These are phyloP conservation scores for Haematococcus lacustris DNA, from an alignment of 139 green algal genomes.

Conservation along the genomic window DNA sequence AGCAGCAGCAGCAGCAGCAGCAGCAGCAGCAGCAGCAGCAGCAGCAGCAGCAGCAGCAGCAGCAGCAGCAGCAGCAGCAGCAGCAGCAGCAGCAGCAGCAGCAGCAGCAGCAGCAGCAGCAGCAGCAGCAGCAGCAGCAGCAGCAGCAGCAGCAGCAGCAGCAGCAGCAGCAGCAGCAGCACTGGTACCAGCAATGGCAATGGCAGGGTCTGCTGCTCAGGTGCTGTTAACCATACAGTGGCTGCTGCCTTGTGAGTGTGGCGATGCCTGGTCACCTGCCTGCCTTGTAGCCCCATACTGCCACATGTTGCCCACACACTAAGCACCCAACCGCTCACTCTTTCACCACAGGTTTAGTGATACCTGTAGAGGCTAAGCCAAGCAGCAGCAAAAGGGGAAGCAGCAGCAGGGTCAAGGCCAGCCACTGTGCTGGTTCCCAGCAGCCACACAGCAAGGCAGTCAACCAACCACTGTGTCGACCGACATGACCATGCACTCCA, in stretches of 20 bases:
- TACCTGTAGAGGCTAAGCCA: background rate
- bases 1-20: background rate
- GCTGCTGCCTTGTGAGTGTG: background rate
- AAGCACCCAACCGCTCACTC: too few species aligned
- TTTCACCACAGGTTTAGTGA: background rate
- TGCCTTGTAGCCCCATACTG: too few species aligned
- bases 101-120: constrained; percentile 9
- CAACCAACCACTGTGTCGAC: background rate
- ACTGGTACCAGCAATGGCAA: constrained; percentile 8
- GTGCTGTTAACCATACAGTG: constrained; percentile 2
- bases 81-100: constrained; percentile 13
- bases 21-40: constrained; percentile 11
- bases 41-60: background rate
- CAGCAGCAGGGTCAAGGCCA: too few species aligned
- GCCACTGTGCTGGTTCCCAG: background rate
- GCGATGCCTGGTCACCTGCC: too few species aligned
- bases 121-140: background rate
- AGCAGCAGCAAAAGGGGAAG: background rate
- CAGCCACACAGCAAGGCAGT: background rate
- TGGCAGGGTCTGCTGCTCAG: background rate
- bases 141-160: background rate
- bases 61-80: constrained; percentile 7
- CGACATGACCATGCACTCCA: background rate
- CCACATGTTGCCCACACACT: too few species aligned
- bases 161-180: background rate